phyloP scores from a whole-genome alignment of 768 basidiomycete genomes.

The Postia placenta region DNA sequence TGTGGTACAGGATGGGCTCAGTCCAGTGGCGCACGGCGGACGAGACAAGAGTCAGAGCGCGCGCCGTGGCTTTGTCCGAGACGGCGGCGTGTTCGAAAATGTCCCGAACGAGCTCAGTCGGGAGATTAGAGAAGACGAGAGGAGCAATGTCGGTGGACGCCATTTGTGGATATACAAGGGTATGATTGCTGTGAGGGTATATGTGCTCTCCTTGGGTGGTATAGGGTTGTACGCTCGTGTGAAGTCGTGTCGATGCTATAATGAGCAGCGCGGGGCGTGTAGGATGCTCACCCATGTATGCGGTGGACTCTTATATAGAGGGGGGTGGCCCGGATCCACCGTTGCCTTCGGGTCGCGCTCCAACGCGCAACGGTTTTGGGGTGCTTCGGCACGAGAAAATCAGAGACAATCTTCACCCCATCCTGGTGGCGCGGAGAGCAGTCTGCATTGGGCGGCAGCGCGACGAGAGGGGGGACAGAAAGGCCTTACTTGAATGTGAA shows the following conservation, averaged over 20 bases:
- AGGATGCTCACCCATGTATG: too few species aligned
- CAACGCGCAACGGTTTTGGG: not conserved
- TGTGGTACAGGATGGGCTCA: slow-evolving; percentile 31
- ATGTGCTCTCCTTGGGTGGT: not conserved
- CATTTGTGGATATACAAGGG: not conserved
- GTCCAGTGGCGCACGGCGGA: slow-evolving; percentile 26
- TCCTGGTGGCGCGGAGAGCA: slow-evolving; percentile 3
- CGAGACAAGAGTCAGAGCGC: slow-evolving; percentile 30
- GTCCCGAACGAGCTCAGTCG: slow-evolving; percentile 29
- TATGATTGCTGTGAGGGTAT: not conserved
- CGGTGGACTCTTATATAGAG: slow-evolving; percentile 1
- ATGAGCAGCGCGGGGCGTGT: not conserved
- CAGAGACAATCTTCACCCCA: slow-evolving; percentile 2
- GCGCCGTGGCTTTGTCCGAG: slow-evolving; percentile 21
- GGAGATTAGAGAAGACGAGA: slow-evolving; percentile 22
- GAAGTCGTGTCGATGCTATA: not conserved
- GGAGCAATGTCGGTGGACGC: slow-evolving; percentile 4
- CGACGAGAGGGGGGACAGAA: not conserved
- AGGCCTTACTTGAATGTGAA: too few species aligned
- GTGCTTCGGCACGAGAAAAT: slow-evolving; percentile 2
- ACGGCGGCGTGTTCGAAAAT: slow-evolving; percentile 32
- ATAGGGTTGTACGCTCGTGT: not conserved
- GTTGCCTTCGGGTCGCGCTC: not conserved
- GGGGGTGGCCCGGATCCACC: slow-evolving; percentile 2
- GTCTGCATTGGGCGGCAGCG: not conserved